Base-by-base conservation (phyloP, 108 stramenopile genomes). In the Halocafeteria seosinensis region DNA sequence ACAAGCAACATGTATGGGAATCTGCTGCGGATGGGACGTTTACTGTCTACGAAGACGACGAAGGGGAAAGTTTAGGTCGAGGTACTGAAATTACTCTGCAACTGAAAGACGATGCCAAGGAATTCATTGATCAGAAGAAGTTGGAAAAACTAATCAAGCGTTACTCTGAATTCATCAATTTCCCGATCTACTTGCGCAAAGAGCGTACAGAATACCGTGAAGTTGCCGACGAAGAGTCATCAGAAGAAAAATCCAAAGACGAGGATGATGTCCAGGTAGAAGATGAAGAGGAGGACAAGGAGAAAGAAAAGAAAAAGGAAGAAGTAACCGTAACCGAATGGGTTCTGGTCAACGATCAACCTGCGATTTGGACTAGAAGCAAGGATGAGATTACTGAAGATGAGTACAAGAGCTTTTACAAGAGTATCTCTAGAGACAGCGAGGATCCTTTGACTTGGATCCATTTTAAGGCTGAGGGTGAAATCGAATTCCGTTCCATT, bases 381-480 rank as follows among this genome's bases (percentile, higher is more conserved):
- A 89, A 87, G 75, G 88, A 92, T n/a, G 87, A 85, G 3, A 85
- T 99, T 72, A 79, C 87, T 11, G 92, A 93, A 47, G 94, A 94
- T 50, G 98, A 99, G 68, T 99, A 99, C 87, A 85, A 89, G 74
- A 76, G 77, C 47, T 99, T 99, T 73, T 91, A 73, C 71, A 73
- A 83, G 69, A 71, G 78, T 12, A 63, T 93, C 36, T 61, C 74
- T 11, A 88, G 87, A 52, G 87, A 84, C 29, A 70, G 67, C 67
- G 61, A 31, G 30, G 78, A 90, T 50, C 81, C 94, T 26, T 68
- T 76, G 34, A 66, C 81, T 6, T 95, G 95, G 94, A 81, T 83
- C 26, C 98, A 99, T 78, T 99, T 99, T 74, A 87, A 89, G 71
- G 98, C 98, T 24, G 98, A 99, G 81, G 98, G 98, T 62, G 95